Evolutionary conservation across 441 rosid genomes (phyloP).

Genomic region (Bocquillonia castaneifolia): DNA sequence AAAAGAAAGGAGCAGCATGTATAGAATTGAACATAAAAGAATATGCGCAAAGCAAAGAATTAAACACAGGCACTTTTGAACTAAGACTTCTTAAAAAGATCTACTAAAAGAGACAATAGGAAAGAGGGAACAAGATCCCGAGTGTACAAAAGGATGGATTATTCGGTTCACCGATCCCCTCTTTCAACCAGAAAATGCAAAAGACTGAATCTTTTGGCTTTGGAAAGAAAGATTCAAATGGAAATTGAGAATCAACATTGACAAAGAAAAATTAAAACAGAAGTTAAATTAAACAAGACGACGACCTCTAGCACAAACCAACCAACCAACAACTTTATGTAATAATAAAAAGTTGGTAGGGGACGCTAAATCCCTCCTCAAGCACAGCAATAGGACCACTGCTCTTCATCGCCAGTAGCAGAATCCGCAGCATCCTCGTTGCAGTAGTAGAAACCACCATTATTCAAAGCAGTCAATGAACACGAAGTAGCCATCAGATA

Average conservation of each 20-base stretch:
- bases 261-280: slow-evolving; percentile 9
- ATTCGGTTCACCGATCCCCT: slow-evolving; percentile 35
- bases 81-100: slow-evolving; percentile 14
- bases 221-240: slow-evolving; percentile 3
- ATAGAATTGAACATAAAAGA: neutral
- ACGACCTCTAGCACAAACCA: slow-evolving; percentile 27
- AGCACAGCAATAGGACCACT: slow-evolving; percentile 67
- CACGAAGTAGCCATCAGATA: slow-evolving; percentile 56
- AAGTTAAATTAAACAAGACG: slow-evolving; percentile 9
- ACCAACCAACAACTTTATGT: neutral
- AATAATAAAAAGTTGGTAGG: slow-evolving; percentile 1
- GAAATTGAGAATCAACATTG: slow-evolving; percentile 14
- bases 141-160: slow-evolving; percentile 32
- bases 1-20: neutral
- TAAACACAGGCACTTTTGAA: neutral
- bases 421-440: slow-evolving; percentile 41
- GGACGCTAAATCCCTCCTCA: slow-evolving; percentile 25
- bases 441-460: slow-evolving; percentile 54
- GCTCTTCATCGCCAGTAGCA: slow-evolving; percentile 50
- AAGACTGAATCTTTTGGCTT: slow-evolving; percentile 29
- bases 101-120: slow-evolving; percentile 15
- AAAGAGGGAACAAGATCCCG: slow-evolving; percentile 34
- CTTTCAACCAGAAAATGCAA: slow-evolving; percentile 26
- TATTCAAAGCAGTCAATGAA: slow-evolving; percentile 56
- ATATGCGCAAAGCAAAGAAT: slow-evolving; percentile 18